phyloP scores from a whole-genome alignment of 768 basidiomycete species.

The Exidia glandulosa region DNA sequence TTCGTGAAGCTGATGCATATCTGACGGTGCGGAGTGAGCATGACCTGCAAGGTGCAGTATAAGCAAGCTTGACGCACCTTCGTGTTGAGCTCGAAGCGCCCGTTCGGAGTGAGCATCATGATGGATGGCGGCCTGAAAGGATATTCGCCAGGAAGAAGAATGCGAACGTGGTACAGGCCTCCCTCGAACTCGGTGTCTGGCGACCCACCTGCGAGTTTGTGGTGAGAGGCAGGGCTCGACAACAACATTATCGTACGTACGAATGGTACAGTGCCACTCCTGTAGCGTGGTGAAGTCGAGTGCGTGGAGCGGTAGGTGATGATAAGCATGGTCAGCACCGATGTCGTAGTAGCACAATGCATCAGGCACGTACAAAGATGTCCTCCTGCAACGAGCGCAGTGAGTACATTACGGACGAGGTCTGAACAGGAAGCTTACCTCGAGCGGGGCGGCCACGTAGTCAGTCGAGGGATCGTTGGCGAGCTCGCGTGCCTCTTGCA shows the following conservation, averaged over 20 bases:
- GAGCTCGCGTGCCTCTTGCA: slow-evolving; percentile 91
- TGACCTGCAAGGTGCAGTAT: background rate
- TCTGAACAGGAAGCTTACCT: slow-evolving; percentile 34
- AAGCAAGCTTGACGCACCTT: slow-evolving; percentile 51
- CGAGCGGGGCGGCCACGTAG: slow-evolving; percentile 70
- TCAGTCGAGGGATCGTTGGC: slow-evolving; percentile 76
- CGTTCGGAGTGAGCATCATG: slow-evolving; percentile 92
- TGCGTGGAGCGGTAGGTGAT: too few relatives aligned
- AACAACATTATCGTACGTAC: too few relatives aligned
- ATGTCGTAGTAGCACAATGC: too few relatives aligned
- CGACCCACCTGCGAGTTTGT: too few relatives aligned
- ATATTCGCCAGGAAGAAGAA: slow-evolving; percentile 84
- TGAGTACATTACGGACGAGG: background rate
- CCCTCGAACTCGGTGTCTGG: slow-evolving; percentile 84
- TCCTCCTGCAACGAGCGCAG: slow-evolving; percentile 45
- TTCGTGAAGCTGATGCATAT: slow-evolving; percentile 90
- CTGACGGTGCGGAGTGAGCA: slow-evolving; percentile 25
- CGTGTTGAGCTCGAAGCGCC: slow-evolving; percentile 92
- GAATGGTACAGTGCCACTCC: slow-evolving; percentile 97
- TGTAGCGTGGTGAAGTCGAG: too few relatives aligned
- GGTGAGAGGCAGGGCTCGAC: too few relatives aligned
- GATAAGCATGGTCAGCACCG: too few relatives aligned
- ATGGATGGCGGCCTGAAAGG: slow-evolving; percentile 94
- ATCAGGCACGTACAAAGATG: slow-evolving; percentile 73
- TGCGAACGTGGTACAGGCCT: slow-evolving; percentile 92